These are phyloP conservation scores for Schwanniomyces vanrijiae DNA, from an alignment of 805 yeast genomes.

Conservation along the genomic window DNA sequence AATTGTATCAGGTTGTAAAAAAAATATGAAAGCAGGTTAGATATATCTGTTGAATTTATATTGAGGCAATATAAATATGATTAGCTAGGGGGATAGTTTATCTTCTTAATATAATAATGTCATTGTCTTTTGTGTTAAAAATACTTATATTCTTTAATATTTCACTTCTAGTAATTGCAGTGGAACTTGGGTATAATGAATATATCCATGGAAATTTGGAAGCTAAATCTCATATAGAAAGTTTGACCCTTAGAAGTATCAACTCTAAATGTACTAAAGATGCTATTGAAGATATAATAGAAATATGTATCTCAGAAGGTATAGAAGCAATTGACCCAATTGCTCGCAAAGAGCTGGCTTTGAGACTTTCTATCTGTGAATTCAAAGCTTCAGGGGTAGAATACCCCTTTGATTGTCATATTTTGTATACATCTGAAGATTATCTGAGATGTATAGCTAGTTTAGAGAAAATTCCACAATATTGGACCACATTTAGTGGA, in stretches of 20 bases:
- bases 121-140: background rate
- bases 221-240: conserved; percentile 1
- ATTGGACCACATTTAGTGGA: conserved; percentile 77
- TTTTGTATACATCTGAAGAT: conserved; percentile 10
- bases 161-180: background rate
- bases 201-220: background rate
- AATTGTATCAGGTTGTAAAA: background rate
- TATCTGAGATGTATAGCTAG: conserved; percentile 38
- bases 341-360: conserved; percentile 40
- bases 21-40: background rate
- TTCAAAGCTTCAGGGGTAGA: conserved; percentile 46
- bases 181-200: background rate
- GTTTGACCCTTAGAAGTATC: conserved; percentile 1
- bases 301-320: conserved; percentile 40
- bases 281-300: conserved; percentile 41
- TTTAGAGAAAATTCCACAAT: conserved; percentile 49
- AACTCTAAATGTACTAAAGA: conserved; percentile 33
- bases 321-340: conserved; percentile 34
- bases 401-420: conserved; percentile 28
- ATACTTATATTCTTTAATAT: background rate
- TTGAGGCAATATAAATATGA: too few relatives aligned
- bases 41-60: too few relatives aligned
- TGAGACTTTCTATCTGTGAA: conserved; percentile 54
- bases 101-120: background rate
- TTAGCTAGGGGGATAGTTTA: too few relatives aligned